Base-by-base conservation (phyloP, 163 green algal genomes). In the Prototheca cutis region DNA sequence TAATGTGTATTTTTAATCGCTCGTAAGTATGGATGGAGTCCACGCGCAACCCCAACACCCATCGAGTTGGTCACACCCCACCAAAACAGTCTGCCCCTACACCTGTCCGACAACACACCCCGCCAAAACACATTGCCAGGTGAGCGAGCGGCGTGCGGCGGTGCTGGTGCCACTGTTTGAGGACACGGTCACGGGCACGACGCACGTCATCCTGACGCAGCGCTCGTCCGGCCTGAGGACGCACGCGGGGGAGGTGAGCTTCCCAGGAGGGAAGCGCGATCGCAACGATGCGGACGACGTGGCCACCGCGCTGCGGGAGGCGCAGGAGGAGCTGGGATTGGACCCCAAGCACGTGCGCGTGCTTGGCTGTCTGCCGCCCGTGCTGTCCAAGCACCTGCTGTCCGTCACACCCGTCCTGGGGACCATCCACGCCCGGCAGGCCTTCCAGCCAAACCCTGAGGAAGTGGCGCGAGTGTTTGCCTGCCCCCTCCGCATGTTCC, bases 211-310 rank as follows among this genome's bases (percentile, higher is more conserved):
- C 6, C 54, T 82, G 18, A 82, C 75, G 29, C 45, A 74, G 39
- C 59, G 73, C 5, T 61, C 42, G 27, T 42, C 39, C 64, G 62
- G 55, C 13, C 48, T 80, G 19, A 56, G 34, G 1, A 67, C 55
- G 3, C 72, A 79, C 52, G 53, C 58, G 56, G 69, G 79, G 19
- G 79, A 87, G 71, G 73, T 87, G 13, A 77, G 76, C 21, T 63
- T 85, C n/a, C 80, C 80, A 4, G 80, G 80, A 5, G 80, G 80
- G 23, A 85, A 84, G 53, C 45, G 67, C 2, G 80, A 87, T 36
- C 33, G 57, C 0, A 63, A 30, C 4, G 80, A 87, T 33, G 40
- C 23, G 2, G 65, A 80, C 27, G 74, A 87, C 55, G 61, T 75
- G 17, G 63, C 61, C 10, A 86, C 80, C 28, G 80, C 80, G 4